Evolutionary conservation across 306 rosid species (phyloP), one percentile per base, ranked within the genome.

Genomic region (Geum urbanum): DNA sequence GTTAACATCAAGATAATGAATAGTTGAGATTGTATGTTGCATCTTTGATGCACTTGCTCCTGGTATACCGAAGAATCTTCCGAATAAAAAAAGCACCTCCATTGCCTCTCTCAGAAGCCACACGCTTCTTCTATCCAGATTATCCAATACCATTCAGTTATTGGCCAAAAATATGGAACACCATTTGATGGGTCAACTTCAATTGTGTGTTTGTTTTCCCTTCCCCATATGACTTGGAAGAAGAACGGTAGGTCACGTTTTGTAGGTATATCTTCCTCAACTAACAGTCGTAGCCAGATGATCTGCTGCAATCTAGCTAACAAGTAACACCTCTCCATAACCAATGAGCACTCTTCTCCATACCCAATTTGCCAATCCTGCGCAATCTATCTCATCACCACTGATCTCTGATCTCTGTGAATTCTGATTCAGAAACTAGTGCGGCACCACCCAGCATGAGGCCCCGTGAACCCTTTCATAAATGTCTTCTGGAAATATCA

Each of bases 321-420:
- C 46, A 10, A 32, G 32, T 59, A 45, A 35, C 14, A 41, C 63
- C 41, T 8, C 65, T 59, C 65, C 45, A 59, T 59, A 7, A 35
- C 46, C 65, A 35, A 59, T 37, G 45, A 59, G 7, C 20, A 59
- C 65, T 18, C 65, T 35, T 59, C 65, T 59, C 65, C 22, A 37
- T 59, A 37, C 45, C 13, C 45, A 37, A 59, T 32, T 32, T 59
- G 65, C 65, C 65, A 24, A 20, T 10, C 15, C 12, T 39, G 24
- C 18, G 6, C 46, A 59, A 59, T 35, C 65, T 20, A 7, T 59
- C 15, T 20, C 65, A 59, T 35, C 45, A 14, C 35, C 64, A 46
- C 39, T 35, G 45, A 5, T 59, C 22, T 20, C 16, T 56, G 4
- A 3, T 24, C 61, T 35, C 16, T 35, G 50, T 46, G 9, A 3